Base-by-base conservation (phyloP, 805 yeast species). In the Lipomyces yamanashiensis region DNA sequence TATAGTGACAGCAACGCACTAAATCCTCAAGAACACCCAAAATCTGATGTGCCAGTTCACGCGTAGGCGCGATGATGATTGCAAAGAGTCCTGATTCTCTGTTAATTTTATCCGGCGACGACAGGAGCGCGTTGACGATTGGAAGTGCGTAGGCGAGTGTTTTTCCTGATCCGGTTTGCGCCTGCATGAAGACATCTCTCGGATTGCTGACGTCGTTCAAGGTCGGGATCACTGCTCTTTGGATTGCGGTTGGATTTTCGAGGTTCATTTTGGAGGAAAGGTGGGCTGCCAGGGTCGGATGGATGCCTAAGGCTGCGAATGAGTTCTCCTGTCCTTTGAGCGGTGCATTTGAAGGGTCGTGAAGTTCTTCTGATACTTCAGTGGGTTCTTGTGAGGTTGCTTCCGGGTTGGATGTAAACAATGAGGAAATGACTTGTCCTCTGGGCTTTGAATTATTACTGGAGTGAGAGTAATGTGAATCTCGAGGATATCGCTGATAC, bases 141-240 rank as follows among this genome's bases (percentile, higher is more conserved):
- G 99, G 99, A 44, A 96, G 77, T 2, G 88, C 79, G 74, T 89
- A 96, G 0, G 98, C 87, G 61, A 95, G 77, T 0, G 99, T 95
- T 76, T 95, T 95, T 76, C 99, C 99, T 0, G 98, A 92, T 58
- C 99, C 99, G 0, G 99, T 95, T 76, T 96, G 98, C 0, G 99
- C 97, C 73, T 92, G 96, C 53, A 95, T 89, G 69, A 95, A 89
- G 61, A 92, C 78, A 76, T 95, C 99, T 39, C 79, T 76, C 21
- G 57, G 56, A 23, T 44, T 41, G 12, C 80, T 77, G 8, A 73
- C 70, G n/a, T 75, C 69, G 7, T 84, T 69, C 36, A 86, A 74
- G 57, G 80, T 79, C 21, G 98, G 97, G 9, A 92, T 79, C 0
- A 89, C 95, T 6, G 88, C 77, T 67, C 90, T 82, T 76, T 95